Percentiles rank a stretch among this genome's conserved stretches.
phyloP scores from a whole-genome alignment of 2,329 filamentous ascomycete species.

The Chlorencoelia australis region DNA sequence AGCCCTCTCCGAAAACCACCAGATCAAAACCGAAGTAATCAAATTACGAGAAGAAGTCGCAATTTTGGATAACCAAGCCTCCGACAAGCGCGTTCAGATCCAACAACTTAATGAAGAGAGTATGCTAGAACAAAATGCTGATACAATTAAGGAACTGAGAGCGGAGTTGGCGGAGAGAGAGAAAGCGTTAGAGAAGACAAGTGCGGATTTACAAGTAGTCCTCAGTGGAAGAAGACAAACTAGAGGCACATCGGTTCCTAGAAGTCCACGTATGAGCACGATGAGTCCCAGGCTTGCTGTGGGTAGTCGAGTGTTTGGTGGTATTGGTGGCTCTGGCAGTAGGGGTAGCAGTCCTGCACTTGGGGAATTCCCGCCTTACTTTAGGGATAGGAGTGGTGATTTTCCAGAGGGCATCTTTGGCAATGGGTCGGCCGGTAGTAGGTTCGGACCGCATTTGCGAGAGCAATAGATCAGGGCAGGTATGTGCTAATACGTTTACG shows the following conservation, averaged over 20 bases:
- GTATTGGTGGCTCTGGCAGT: slow-evolving; percentile 9
- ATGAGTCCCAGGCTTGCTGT: slow-evolving; percentile 14
- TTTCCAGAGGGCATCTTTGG: too few species aligned
- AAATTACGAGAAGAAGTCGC: slow-evolving; percentile 12
- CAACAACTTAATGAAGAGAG: slow-evolving; percentile 19
- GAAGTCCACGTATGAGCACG: slow-evolving; percentile 24
- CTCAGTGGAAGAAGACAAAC: slow-evolving; percentile 32
- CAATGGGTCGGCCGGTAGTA: too few species aligned
- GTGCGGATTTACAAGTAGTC: slow-evolving; percentile 28
- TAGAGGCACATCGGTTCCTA: slow-evolving; percentile 21
- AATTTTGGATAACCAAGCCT: slow-evolving; percentile 14
- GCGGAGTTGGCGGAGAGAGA: slow-evolving; percentile 25
- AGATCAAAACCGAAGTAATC: slow-evolving; percentile 12
- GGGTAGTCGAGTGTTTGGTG: slow-evolving; percentile 9
- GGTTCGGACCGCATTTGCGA: too few species aligned
- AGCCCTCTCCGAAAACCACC: slow-evolving; percentile 16
- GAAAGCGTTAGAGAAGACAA: slow-evolving; percentile 30
- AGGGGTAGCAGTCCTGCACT: slow-evolving; percentile 21
- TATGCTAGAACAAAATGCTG: slow-evolving; percentile 12
- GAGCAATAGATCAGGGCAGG: too few species aligned
- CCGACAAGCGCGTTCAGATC: slow-evolving; percentile 20
- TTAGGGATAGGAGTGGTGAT: too few species aligned
- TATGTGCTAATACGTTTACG: too few species aligned
- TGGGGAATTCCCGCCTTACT: too few species aligned
- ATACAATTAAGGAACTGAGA: slow-evolving; percentile 27